Evolutionary conservation across 805 yeast species (phyloP).

Genomic region (Tetrapisispora taiwanensis): DNA sequence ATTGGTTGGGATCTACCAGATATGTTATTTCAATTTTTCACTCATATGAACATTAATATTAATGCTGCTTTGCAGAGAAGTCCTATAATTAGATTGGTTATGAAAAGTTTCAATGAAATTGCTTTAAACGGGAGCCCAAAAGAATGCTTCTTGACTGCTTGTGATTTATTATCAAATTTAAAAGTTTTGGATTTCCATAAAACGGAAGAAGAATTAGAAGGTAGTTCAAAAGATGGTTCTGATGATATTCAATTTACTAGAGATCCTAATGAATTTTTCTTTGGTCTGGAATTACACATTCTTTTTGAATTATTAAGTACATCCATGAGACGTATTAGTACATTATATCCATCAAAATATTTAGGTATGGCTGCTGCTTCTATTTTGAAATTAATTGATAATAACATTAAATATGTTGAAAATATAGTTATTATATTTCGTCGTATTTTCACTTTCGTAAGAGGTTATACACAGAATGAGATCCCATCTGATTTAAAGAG

Average conservation of each 20-base stretch:
- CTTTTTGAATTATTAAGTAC: slow-evolving; percentile 54
- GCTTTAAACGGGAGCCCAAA: slow-evolving; percentile 69
- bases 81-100: slow-evolving; percentile 29
- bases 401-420: slow-evolving; percentile 29
- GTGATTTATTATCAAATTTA: slow-evolving; percentile 44
- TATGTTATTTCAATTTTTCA: slow-evolving; percentile 47
- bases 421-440: slow-evolving; percentile 41
- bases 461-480: slow-evolving; percentile 45
- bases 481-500: slow-evolving; percentile 29
- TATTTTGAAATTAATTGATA: slow-evolving; percentile 40
- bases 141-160: slow-evolving; percentile 60
- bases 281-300: slow-evolving; percentile 53
- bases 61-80: slow-evolving; percentile 16
- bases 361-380: slow-evolving; percentile 58
- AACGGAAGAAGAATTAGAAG: slow-evolving; percentile 2
- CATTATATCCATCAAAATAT: slow-evolving; percentile 72
- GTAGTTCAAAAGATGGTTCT: slow-evolving; percentile 3
- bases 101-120: slow-evolving; percentile 48
- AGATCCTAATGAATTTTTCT: slow-evolving; percentile 26
- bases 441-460: slow-evolving; percentile 52
- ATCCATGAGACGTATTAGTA: slow-evolving; percentile 49
- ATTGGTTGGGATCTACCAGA: slow-evolving; percentile 92
- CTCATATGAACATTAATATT: slow-evolving; percentile 29
- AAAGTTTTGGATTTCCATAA: slow-evolving; percentile 8
- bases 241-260: slow-evolving; percentile 6